Evolutionary conservation across 371 early-diverging fungal species (phyloP).

Genomic region (Sanchytrium tribonematis): DNA sequence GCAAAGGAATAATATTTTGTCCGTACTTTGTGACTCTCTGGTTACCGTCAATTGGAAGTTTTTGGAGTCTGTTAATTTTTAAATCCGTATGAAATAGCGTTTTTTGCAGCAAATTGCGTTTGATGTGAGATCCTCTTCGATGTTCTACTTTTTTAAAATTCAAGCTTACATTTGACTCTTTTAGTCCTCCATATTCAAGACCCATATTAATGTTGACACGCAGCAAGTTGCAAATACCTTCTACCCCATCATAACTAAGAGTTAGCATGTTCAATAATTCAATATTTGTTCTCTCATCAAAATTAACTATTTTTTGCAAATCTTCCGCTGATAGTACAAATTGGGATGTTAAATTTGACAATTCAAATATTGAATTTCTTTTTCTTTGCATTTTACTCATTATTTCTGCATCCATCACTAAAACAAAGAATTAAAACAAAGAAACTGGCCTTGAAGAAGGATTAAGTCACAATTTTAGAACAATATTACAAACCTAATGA

Average conservation of each 20-base stretch:
- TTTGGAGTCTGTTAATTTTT: neutral
- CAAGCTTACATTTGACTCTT: neutral
- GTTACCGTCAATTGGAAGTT: neutral
- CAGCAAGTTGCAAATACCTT: constrained; percentile 4
- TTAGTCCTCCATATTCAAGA: neutral
- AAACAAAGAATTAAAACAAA: neutral
- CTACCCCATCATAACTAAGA: constrained; percentile 6
- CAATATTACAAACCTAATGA: no score
- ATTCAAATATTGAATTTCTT: neutral
- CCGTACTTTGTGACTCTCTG: constrained; percentile 2
- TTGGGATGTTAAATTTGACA: neutral
- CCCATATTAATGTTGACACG: neutral
- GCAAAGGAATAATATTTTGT: constrained; percentile 7
- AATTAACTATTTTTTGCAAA: constrained; percentile 4
- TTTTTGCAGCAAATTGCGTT: neutral
- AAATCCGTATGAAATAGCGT: neutral
- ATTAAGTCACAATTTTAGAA: no score
- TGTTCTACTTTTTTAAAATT: neutral
- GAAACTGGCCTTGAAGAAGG: no score
- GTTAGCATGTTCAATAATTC: constrained; percentile 4
- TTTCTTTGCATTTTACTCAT: neutral
- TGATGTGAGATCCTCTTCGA: neutral
- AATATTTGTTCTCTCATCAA: constrained; percentile 4
- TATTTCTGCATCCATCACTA: neutral
- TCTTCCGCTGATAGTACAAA: constrained; percentile 6